These are phyloP conservation scores for Hansenula sp. DNA, from an alignment of 1,139 yeast species.

Conservation along the genomic window DNA sequence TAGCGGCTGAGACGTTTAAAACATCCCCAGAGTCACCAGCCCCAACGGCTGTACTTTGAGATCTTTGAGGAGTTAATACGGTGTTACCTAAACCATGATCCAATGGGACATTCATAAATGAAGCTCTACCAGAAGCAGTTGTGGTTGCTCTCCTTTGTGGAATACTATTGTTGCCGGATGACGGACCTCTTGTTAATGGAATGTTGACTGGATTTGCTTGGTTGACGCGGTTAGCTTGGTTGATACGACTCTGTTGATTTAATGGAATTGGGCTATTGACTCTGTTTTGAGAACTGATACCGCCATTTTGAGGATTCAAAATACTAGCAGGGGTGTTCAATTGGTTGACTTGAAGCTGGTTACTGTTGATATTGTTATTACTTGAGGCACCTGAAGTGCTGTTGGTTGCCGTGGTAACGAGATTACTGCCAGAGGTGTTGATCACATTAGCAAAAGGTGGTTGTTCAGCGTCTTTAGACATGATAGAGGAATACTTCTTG, in stretches of 20 bases:
- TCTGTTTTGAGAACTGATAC: slow-evolving; percentile 4
- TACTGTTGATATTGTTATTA: slow-evolving; percentile 1
- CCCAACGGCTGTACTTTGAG: background rate
- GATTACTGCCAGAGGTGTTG: background rate
- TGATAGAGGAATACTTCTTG: slow-evolving; percentile 11
- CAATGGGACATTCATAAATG: slow-evolving; percentile 3
- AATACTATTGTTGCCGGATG: background rate
- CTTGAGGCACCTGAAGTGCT: slow-evolving; percentile 3
- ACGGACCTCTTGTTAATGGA: background rate
- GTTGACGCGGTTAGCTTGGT: slow-evolving; percentile 2
- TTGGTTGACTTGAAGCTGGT: background rate
- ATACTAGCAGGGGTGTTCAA: background rate
- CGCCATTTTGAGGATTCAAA: background rate
- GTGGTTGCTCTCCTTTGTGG: slow-evolving; percentile 1
- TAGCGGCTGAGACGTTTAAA: background rate
- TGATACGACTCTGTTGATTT: slow-evolving; percentile 1
- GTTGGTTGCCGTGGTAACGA: background rate
- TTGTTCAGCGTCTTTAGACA: slow-evolving; percentile 7
- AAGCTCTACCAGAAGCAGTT: background rate
- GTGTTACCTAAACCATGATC: slow-evolving; percentile 1
- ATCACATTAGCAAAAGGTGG: slow-evolving; percentile 1
- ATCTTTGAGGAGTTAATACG: slow-evolving; percentile 1
- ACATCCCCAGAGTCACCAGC: background rate
- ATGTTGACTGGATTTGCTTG: background rate
- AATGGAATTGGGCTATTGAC: slow-evolving; percentile 4